Percentiles rank a stretch among this genome's conserved stretches.
Conservation (phyloP, 345 rosid species). For the Salix brachista region DNA sequence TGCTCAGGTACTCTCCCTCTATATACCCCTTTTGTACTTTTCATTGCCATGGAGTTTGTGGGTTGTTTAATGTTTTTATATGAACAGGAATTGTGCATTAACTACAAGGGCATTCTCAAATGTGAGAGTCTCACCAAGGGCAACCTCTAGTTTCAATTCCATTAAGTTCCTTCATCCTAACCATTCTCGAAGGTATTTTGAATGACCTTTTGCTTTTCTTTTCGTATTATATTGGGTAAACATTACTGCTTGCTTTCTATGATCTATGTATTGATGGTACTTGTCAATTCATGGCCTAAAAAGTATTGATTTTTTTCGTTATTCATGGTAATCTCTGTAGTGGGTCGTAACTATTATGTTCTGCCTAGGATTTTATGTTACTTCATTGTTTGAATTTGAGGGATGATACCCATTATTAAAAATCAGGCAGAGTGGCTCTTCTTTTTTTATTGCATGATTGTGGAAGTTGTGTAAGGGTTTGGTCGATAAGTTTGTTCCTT, state of each 20-base stretch:
- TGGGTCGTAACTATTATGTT: background rate
- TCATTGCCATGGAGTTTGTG: background rate
- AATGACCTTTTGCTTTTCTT: background rate
- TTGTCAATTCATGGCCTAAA: background rate
- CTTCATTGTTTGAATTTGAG: background rate
- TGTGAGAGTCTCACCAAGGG: constrained; percentile 20
- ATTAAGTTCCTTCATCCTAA: constrained; percentile 25
- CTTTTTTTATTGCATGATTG: background rate
- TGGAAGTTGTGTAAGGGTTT: background rate
- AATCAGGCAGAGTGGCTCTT: background rate
- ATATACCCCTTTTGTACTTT: background rate
- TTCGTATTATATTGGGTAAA: background rate
- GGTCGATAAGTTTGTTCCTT: background rate
- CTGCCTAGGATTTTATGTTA: background rate
- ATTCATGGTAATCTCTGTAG: background rate
- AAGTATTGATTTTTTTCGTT: background rate
- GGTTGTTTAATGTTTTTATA: background rate
- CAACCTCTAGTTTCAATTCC: constrained; percentile 19
- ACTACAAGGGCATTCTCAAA: constrained; percentile 26
- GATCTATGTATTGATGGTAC: background rate
- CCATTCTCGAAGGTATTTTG: constrained; percentile 41
- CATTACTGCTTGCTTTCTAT: background rate
- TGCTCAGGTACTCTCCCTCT: background rate
- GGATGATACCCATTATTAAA: background rate
- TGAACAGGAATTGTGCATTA: constrained; percentile 41